Evolutionary conservation across 805 yeast genomes (phyloP).

Genomic region (Kodamaea nitidulidarum): DNA sequence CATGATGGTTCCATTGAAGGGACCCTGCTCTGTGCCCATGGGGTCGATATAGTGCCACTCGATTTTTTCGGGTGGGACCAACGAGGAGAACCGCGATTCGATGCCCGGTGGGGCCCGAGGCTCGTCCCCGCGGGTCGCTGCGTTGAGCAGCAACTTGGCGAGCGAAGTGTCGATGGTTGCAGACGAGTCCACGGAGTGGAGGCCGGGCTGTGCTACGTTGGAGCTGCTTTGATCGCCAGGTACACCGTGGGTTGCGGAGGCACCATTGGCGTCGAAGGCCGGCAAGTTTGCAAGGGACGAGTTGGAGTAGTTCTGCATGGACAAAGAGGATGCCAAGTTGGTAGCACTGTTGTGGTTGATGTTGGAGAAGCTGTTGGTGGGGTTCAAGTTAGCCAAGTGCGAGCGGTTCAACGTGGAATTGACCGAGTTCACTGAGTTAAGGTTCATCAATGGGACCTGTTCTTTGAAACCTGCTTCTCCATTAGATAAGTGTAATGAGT

Average conservation of each 20-base stretch:
- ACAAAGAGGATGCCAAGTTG: no score
- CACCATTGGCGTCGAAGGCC: no score
- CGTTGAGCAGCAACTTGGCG: constrained; percentile 6
- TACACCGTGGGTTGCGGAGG: no score
- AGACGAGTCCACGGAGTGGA: neutral
- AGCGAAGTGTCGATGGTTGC: constrained; percentile 6
- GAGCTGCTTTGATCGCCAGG: no score
- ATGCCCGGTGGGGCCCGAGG: neutral
- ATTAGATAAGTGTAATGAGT: neutral
- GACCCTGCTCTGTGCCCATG: constrained; percentile 70
- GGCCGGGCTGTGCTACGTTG: neutral
- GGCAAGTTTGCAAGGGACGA: no score
- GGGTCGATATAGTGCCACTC: constrained; percentile 76
- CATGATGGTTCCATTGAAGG: constrained; percentile 71
- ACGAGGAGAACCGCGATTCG: neutral
- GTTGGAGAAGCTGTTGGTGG: neutral
- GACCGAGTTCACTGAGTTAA: neutral
- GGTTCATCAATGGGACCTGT: neutral
- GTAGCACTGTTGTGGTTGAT: neutral
- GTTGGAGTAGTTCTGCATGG: no score
- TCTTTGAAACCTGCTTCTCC: no score
- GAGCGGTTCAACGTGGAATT: no score
- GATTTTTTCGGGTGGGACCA: constrained; percentile 20
- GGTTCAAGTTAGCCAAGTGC: neutral
- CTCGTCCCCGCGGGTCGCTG: constrained; percentile 8